Conservation (phyloP, 2,329 filamentous ascomycete genomes). For the Botryotinia calthae region DNA sequence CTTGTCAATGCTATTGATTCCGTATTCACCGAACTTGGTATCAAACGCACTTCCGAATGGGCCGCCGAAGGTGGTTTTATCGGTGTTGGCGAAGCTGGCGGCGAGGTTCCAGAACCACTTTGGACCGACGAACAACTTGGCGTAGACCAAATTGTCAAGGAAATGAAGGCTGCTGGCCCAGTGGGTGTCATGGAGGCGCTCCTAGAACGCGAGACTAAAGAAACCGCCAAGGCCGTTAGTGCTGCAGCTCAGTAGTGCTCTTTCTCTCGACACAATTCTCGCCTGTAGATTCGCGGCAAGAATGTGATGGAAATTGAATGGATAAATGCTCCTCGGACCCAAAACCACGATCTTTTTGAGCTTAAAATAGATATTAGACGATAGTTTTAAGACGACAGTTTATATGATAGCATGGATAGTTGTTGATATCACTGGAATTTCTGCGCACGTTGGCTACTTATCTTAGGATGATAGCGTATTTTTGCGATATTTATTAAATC, state of each 20-base stretch:
- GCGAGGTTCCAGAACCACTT: slow-evolving; percentile 63
- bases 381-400: background rate
- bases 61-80: slow-evolving; percentile 88
- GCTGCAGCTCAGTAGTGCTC: slow-evolving; percentile 32
- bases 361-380: slow-evolving; percentile 20
- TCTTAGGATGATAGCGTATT: background rate
- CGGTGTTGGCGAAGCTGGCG: slow-evolving; percentile 75
- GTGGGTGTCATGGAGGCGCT: slow-evolving; percentile 56
- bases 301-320: background rate
- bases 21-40: slow-evolving; percentile 84
- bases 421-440: slow-evolving; percentile 22
- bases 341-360: slow-evolving; percentile 39
- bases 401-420: slow-evolving; percentile 4
- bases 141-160: slow-evolving; percentile 62
- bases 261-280: background rate
- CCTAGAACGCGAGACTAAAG: slow-evolving; percentile 53
- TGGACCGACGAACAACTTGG: slow-evolving; percentile 91
- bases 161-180: slow-evolving; percentile 52
- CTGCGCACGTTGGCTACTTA: slow-evolving; percentile 8
- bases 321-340: slow-evolving; percentile 38
- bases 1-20: slow-evolving; percentile 79
- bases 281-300: background rate
- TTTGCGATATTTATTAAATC: background rate
- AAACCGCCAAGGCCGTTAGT: slow-evolving; percentile 37
- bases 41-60: slow-evolving; percentile 94